Percentiles rank a stretch among this genome's conserved stretches.
phyloP scores from a whole-genome alignment of 1,284 basidiomycete genomes.

The Veloboletus limbatus region DNA sequence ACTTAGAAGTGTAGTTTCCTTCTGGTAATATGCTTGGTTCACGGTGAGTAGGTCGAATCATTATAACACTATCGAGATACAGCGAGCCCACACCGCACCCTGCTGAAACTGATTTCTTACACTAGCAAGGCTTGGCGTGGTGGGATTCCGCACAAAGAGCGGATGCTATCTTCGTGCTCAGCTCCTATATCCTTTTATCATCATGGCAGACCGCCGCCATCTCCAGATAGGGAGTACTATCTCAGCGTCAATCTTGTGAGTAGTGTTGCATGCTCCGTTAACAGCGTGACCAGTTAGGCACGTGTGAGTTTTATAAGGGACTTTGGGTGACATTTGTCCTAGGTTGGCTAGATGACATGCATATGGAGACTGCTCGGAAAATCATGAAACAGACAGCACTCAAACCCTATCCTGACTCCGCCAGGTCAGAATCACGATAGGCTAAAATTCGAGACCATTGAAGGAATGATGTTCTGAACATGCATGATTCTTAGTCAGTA shows the following conservation, averaged over 20 bases:
- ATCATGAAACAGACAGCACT: constrained; percentile 5
- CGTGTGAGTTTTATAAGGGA: background rate
- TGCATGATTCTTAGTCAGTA: background rate
- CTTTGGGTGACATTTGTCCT: background rate
- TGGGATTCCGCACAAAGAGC: constrained; percentile 12
- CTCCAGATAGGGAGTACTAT: constrained; percentile 6
- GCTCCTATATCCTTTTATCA: constrained; percentile 3
- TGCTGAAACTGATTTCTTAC: background rate
- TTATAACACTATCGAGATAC: background rate
- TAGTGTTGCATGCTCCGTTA: constrained; percentile 5
- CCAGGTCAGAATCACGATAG: constrained; percentile 8
- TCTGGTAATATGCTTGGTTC: background rate
- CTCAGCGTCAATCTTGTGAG: constrained; percentile 20
- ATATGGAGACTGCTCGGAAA: constrained; percentile 1
- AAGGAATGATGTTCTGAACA: background rate
- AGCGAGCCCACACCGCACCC: background rate
- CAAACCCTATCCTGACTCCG: background rate
- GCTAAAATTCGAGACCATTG: background rate
- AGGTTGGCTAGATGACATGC: constrained; percentile 2
- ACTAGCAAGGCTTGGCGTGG: constrained; percentile 1
- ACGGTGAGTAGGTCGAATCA: background rate
- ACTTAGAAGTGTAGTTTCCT: too few relatives aligned
- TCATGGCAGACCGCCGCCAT: background rate
- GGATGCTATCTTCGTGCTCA: constrained; percentile 1
- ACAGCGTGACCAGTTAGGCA: background rate